Percentiles rank a stretch among this genome's conserved stretches.
phyloP scores from a whole-genome alignment of 768 basidiomycete genomes.

The Tephrocybe sp. region DNA sequence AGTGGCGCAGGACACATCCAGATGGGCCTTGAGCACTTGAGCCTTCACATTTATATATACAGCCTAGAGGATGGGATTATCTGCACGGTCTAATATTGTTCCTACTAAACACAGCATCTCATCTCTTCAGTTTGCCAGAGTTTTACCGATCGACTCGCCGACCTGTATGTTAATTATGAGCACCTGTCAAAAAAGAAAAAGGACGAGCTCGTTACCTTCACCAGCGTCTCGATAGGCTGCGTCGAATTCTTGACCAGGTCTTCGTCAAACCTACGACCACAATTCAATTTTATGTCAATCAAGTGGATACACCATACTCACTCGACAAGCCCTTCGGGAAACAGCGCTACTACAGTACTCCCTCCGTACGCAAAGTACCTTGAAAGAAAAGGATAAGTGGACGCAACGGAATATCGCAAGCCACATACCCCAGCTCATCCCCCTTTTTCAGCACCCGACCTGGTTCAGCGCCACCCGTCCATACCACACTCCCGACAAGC shows the following conservation, averaged over 20 bases:
- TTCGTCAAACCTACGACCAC: conserved; percentile 47
- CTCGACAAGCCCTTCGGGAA: conserved; percentile 51
- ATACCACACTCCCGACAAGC: conserved; percentile 74
- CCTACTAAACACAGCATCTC: background rate
- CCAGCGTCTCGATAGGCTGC: conserved; percentile 61
- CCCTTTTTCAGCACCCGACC: conserved; percentile 54
- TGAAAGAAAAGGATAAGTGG: background rate
- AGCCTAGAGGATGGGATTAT: background rate
- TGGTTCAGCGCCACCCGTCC: conserved; percentile 53
- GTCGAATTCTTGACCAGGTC: conserved; percentile 61
- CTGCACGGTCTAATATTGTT: background rate
- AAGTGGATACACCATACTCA: conserved; percentile 26
- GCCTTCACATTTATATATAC: background rate
- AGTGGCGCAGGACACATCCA: conserved; percentile 42
- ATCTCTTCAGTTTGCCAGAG: conserved; percentile 10
- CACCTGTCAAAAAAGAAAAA: background rate
- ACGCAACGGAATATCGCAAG: background rate
- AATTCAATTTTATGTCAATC: background rate
- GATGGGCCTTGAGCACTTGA: background rate
- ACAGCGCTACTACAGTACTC: conserved; percentile 65
- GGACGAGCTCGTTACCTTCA: conserved; percentile 44
- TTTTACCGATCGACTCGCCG: conserved; percentile 34
- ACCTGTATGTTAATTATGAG: conserved; percentile 22
- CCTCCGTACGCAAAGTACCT: conserved; percentile 74
- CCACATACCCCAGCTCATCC: conserved; percentile 54